Evolutionary conservation across 495 filamentous ascomycete species (phyloP).

Genomic region (Aspergillus wentii): DNA sequence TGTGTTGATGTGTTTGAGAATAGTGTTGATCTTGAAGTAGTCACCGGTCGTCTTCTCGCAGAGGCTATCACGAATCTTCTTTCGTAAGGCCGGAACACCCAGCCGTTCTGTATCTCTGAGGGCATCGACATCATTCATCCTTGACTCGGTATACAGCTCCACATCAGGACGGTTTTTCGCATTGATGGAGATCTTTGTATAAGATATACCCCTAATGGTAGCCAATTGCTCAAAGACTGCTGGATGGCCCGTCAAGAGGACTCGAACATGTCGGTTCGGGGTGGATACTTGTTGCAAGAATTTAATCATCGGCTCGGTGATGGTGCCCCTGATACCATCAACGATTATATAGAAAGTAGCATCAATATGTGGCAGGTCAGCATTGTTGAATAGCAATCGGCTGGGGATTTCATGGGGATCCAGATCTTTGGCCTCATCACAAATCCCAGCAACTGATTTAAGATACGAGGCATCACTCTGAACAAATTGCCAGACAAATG

Average conservation of each 20-base stretch:
- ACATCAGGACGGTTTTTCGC: constrained; percentile 23
- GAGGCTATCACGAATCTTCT: constrained; percentile 23
- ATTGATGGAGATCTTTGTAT: constrained; percentile 15
- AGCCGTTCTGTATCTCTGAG: constrained; percentile 10
- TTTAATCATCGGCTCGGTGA: constrained; percentile 20
- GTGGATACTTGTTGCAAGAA: constrained; percentile 15
- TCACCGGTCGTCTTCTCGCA: constrained; percentile 27
- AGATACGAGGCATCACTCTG: constrained; percentile 30
- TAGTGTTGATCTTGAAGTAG: constrained; percentile 32
- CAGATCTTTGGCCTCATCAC: constrained; percentile 21
- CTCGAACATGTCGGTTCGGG: constrained; percentile 5
- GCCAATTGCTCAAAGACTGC: constrained; percentile 12
- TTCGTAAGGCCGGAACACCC: constrained; percentile 24
- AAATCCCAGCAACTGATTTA: constrained; percentile 26
- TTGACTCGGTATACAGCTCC: constrained; percentile 23
- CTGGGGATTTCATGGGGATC: constrained; percentile 25
- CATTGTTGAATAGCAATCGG: constrained; percentile 27
- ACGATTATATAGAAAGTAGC: constrained; percentile 33
- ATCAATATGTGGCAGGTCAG: constrained; percentile 17
- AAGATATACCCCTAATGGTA: constrained; percentile 3
- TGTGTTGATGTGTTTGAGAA: constrained; percentile 26
- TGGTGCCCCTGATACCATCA: constrained; percentile 20
- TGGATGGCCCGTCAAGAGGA: constrained; percentile 12
- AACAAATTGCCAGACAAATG: constrained; percentile 32
- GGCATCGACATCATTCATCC: constrained; percentile 16